Evolutionary conservation across 2,329 filamentous ascomycete genomes (phyloP).

Genomic region (Paecilomyces formosus): DNA sequence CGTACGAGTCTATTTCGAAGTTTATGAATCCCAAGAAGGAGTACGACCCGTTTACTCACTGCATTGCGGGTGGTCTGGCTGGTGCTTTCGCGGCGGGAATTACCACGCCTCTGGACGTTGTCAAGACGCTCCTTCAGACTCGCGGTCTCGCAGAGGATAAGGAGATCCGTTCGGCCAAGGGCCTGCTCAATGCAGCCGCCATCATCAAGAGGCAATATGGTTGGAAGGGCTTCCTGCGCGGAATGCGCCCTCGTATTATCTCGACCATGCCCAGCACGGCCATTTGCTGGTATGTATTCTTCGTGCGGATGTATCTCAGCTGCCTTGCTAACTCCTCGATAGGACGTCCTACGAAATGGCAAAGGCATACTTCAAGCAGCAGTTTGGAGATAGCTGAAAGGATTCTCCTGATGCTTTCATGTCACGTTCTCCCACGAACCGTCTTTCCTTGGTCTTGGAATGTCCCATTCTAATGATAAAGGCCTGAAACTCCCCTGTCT

Average conservation of each 20-base stretch:
- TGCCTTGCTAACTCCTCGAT: conserved; percentile 4
- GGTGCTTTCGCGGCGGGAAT: conserved; percentile 89
- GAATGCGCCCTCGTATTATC: conserved; percentile 80
- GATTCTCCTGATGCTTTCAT: background rate
- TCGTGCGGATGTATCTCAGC: background rate
- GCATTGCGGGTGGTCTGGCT: conserved; percentile 81
- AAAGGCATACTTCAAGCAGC: conserved; percentile 57
- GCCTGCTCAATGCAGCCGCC: conserved; percentile 68
- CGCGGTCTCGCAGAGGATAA: conserved; percentile 73
- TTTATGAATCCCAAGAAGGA: conserved; percentile 70
- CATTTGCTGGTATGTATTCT: conserved; percentile 77
- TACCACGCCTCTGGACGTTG: conserved; percentile 94
- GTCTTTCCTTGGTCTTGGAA: background rate
- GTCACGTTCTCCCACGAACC: background rate
- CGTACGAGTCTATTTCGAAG: conserved; percentile 94
- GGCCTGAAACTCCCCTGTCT: background rate
- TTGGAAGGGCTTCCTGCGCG: conserved; percentile 82
- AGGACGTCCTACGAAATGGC: conserved; percentile 62
- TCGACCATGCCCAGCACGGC: conserved; percentile 98
- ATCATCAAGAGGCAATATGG: conserved; percentile 82
- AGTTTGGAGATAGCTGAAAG: conserved; percentile 14
- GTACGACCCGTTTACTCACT: conserved; percentile 93
- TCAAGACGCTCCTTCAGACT: conserved; percentile 96
- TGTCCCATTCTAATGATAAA: background rate
- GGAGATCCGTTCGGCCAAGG: conserved; percentile 78